phyloP scores from a whole-genome alignment of 768 basidiomycete genomes.

The Nidularia sp. region DNA sequence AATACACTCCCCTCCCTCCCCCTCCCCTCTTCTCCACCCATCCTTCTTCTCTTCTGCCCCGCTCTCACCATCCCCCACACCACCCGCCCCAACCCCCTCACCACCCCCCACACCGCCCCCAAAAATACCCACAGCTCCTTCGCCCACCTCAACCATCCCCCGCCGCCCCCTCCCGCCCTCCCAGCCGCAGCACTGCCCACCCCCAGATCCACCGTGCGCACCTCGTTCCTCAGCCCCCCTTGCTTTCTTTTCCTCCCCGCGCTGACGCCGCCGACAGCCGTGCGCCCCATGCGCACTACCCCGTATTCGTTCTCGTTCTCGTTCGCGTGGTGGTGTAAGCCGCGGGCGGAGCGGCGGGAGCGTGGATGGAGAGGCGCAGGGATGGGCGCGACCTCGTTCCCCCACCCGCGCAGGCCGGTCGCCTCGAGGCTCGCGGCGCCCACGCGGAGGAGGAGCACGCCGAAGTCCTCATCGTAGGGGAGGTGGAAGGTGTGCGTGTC shows the following conservation, averaged over 20 bases:
- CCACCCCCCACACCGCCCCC: constrained; percentile 17
- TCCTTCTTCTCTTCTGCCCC: constrained; percentile 7
- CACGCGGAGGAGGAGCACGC: constrained; percentile 63
- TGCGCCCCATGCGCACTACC: constrained; percentile 24
- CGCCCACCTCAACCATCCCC: constrained; percentile 12
- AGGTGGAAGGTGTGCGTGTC: constrained; percentile 19
- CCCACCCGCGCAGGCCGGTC: constrained; percentile 65
- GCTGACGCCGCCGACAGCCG: constrained; percentile 12
- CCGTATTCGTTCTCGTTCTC: constrained; percentile 12
- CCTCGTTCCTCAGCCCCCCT: constrained; percentile 19
- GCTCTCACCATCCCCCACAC: constrained; percentile 10
- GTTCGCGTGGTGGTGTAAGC: background rate
- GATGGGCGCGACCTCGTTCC: constrained; percentile 68
- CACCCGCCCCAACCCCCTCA: constrained; percentile 15
- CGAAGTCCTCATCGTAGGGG: constrained; percentile 70
- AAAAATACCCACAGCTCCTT: constrained; percentile 12
- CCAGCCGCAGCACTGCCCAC: constrained; percentile 4
- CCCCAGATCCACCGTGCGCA: constrained; percentile 22
- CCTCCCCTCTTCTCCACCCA: constrained; percentile 8
- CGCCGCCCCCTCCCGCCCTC: constrained; percentile 5
- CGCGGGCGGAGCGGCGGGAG: too few species aligned
- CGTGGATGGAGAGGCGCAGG: constrained; percentile 12
- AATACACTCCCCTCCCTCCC: constrained; percentile 1
- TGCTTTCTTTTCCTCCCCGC: constrained; percentile 1
- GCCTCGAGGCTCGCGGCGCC: constrained; percentile 76